A percentile compares a stretch with the other conserved stretches of the same genome.
phyloP scores from a whole-genome alignment of 441 rosid species.

The Gossypium schwendimanii region DNA sequence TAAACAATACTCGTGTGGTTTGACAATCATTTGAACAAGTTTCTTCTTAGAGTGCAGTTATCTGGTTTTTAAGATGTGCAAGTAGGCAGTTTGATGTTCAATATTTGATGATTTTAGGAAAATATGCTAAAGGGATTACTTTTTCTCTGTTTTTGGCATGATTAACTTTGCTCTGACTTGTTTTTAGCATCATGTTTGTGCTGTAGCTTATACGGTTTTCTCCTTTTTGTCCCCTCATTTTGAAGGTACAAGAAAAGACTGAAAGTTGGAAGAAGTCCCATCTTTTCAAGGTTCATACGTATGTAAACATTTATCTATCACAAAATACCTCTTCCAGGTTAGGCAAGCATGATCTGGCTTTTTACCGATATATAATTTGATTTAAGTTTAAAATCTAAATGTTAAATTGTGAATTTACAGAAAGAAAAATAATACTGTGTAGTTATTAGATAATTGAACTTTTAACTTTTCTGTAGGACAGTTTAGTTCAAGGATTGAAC shows the following conservation, averaged over 20 bases:
- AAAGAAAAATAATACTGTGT: constrained; percentile 1
- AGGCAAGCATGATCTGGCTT: constrained; percentile 30
- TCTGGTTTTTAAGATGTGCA: neutral
- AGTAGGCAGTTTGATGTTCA: neutral
- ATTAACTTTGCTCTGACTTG: neutral
- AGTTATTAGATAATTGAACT: constrained; percentile 18
- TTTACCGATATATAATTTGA: constrained; percentile 13
- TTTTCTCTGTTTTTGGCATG: neutral
- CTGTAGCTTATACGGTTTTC: constrained; percentile 13
- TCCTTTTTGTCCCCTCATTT: constrained; percentile 11
- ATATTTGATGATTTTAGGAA: neutral
- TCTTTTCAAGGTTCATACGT: constrained; percentile 17
- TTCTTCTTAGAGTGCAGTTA: neutral
- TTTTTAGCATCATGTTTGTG: constrained; percentile 4
- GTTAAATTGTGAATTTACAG: constrained; percentile 26
- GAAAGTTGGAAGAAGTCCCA: constrained; percentile 24
- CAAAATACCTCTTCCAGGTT: constrained; percentile 38
- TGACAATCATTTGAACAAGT: neutral
- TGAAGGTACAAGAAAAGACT: constrained; percentile 33
- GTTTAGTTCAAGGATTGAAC: constrained; percentile 13
- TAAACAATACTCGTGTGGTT: neutral
- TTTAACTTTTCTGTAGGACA: constrained; percentile 14
- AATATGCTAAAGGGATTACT: neutral
- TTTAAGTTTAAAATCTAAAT: constrained; percentile 16
- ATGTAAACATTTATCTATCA: constrained; percentile 17